Percentiles rank a stretch among this genome's conserved stretches.
These are phyloP conservation scores for Cystobasidium pallidum DNA, from an alignment of 1,284 basidiomycete genomes.

Conservation along the genomic window DNA sequence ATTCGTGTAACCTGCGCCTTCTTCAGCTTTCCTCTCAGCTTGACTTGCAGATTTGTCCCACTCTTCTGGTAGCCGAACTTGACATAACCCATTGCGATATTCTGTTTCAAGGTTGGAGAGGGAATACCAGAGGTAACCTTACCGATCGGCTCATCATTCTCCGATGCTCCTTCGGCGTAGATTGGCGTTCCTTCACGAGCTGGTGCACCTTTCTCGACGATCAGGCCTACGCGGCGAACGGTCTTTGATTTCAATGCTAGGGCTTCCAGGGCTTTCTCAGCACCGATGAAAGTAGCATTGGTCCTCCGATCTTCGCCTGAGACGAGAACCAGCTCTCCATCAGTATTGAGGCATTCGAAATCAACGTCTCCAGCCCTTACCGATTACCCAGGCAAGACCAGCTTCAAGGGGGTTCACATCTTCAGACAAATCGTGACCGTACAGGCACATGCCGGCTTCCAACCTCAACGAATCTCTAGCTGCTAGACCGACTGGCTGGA, in stretches of 20 bases:
- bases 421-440: conserved; percentile 92
- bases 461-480: conserved; percentile 90
- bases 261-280: conserved; percentile 74
- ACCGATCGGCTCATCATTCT: conserved; percentile 62
- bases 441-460: conserved; percentile 98
- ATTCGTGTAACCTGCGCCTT: conserved; percentile 72
- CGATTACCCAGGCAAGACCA: conserved; percentile 88
- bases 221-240: conserved; percentile 78
- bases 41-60: conserved; percentile 77
- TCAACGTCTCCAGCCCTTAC: conserved; percentile 59
- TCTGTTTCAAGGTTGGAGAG: conserved; percentile 82
- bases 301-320: conserved; percentile 79
- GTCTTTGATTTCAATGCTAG: conserved; percentile 74
- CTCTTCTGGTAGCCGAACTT: conserved; percentile 75
- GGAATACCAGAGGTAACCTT: conserved; percentile 92
- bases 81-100: conserved; percentile 97
- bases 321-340: too few relatives aligned
- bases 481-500: conserved; percentile 86
- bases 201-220: conserved; percentile 76
- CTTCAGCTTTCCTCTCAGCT: conserved; percentile 74
- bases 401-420: conserved; percentile 85
- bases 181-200: conserved; percentile 65
- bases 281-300: conserved; percentile 74
- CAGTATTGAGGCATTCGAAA: not conserved
- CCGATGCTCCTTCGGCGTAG: conserved; percentile 35